Percentiles rank a stretch among this genome's conserved stretches.
These are phyloP conservation scores for Zizania palustris DNA, from an alignment of 202 grass and related monocot species.

Conservation along the genomic window DNA sequence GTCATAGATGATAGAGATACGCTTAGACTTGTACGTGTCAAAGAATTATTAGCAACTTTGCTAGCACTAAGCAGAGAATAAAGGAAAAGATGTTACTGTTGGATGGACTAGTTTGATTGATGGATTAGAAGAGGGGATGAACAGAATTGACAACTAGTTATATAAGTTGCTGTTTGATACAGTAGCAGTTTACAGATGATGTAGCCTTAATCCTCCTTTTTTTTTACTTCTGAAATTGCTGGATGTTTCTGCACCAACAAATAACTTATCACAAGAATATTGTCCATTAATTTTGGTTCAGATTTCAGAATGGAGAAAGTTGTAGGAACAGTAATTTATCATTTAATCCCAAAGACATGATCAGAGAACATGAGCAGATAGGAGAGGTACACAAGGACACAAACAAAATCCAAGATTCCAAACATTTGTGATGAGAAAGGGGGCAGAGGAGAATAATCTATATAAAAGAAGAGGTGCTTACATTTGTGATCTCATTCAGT, in stretches of 20 bases:
- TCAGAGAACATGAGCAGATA: no score
- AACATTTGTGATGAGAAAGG: background rate
- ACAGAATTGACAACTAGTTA: slow-evolving; percentile 19
- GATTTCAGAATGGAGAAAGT: slow-evolving; percentile 3
- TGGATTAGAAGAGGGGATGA: background rate
- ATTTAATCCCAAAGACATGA: no score
- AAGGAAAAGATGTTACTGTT: slow-evolving; percentile 2
- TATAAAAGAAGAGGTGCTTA: background rate
- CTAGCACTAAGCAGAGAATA: slow-evolving; percentile 24
- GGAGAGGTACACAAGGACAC: background rate
- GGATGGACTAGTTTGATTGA: slow-evolving; percentile 20
- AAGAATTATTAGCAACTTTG: slow-evolving; percentile 38
- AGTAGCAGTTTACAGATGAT: slow-evolving; percentile 1
- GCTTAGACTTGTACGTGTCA: slow-evolving; percentile 35
- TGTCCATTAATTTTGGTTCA: background rate
- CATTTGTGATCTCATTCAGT: no score
- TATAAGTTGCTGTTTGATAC: background rate
- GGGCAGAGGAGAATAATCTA: background rate
- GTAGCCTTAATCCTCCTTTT: background rate
- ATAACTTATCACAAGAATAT: background rate
- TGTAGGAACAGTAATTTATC: background rate
- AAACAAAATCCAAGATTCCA: background rate
- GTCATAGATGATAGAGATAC: slow-evolving; percentile 19
- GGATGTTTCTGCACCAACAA: slow-evolving; percentile 21
- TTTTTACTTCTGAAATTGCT: slow-evolving; percentile 24